Base-by-base conservation (phyloP, 139 green algal genomes). In the Picochlorum sp. region DNA sequence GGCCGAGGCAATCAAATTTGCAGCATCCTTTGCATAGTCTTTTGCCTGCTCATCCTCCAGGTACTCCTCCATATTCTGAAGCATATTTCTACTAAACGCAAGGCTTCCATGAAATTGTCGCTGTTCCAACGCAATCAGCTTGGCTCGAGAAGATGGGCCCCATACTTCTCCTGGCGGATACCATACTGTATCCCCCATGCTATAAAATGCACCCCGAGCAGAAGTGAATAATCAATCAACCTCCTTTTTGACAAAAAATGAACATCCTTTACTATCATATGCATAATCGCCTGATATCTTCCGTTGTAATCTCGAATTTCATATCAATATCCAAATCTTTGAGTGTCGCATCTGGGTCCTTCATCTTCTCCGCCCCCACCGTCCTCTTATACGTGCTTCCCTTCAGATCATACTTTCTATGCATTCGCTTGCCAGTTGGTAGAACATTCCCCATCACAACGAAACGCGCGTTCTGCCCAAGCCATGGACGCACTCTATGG, bases 391-490 rank as follows among this genome's bases (percentile, higher is more conserved):
- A 67, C 20, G 81, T 91, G 26, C 77, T 91, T 10, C 92, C 92
- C 72, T 98, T 98, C 30, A 98, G 77, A 73, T 98, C 92, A 65
- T 85, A 98, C 47, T 81, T 83, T 21, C 75, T 72, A 74, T 98
- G 91, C 38, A 98, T 74, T 10, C 78, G 83, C 45, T 95, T 74
- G 63, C 95, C 86, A 3, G 86, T 88, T 59, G 77, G 77, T 59
- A 98, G 88, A 16, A 97, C 71, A 74, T 97, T 98, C 68, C 66
- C 80, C 93, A 98, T 97, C 1, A 98, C 90, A 34, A 98, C 73
- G 68, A 98, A 95, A 2, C 93, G 83, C 49, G 92, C 83, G 79
- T 77, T 78, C 18, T 65, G 41, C 1, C 81, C 79, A 5, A 58
- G 20, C 32, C 67, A 24, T 2, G 84, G 78, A 45, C 76, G 79